Conservation (phyloP, 2,329 filamentous ascomycete genomes). For the Monosporascus sp. region DNA sequence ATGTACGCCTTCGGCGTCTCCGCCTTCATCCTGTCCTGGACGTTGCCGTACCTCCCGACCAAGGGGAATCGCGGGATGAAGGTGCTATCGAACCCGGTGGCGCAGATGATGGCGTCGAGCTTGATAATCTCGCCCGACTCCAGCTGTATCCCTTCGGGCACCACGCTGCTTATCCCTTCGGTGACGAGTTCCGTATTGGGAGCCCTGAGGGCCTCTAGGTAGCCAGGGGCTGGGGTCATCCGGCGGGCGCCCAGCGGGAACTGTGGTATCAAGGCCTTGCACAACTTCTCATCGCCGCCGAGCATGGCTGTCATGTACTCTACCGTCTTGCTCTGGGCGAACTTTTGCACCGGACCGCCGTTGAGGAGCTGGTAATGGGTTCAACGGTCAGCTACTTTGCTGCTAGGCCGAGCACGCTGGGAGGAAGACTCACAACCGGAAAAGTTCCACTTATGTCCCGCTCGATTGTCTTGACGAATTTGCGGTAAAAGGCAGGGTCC, state of each 20-base stretch:
- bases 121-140: conserved; percentile 42
- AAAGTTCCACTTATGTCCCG: conserved; percentile 38
- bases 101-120: conserved; percentile 52
- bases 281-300: conserved; percentile 43
- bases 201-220: conserved; percentile 40
- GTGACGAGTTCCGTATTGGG: conserved; percentile 45
- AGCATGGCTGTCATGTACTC: conserved; percentile 45
- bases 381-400: conserved; percentile 4
- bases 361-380: conserved; percentile 29
- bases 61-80: conserved; percentile 48
- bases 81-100: conserved; percentile 52
- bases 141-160: conserved; percentile 43
- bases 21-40: conserved; percentile 42
- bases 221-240: conserved; percentile 46
- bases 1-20: conserved; percentile 46
- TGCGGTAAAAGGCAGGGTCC: conserved; percentile 40
- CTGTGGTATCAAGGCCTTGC: conserved; percentile 44
- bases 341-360: conserved; percentile 35
- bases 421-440: conserved; percentile 29
- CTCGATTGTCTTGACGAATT: conserved; percentile 43
- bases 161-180: conserved; percentile 38
- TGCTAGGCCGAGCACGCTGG: not conserved
- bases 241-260: conserved; percentile 44
- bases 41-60: conserved; percentile 42
- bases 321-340: conserved; percentile 34